Conservation (phyloP, 1,139 yeast species). For the Geotrichum restrictum region DNA sequence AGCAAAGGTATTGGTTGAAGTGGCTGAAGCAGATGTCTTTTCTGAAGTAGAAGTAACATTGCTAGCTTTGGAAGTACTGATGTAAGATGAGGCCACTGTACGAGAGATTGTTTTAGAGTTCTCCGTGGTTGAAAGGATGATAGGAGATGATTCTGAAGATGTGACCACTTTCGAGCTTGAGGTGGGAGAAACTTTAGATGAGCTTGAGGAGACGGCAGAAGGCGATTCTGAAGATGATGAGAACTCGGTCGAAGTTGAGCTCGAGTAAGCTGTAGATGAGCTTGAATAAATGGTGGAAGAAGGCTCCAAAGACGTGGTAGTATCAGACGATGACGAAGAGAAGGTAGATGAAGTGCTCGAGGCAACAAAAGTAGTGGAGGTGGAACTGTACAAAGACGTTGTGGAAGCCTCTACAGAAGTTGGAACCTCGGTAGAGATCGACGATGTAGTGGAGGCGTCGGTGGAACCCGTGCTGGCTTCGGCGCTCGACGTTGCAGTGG, state of each 20-base stretch:
- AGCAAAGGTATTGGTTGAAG: not conserved
- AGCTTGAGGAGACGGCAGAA: too few species aligned
- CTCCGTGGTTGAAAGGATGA: not conserved
- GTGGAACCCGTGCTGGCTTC: constrained; percentile 8
- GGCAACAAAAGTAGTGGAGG: constrained; percentile 12
- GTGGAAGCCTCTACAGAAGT: not conserved
- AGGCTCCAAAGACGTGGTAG: not conserved
- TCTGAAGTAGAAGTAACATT: too few species aligned
- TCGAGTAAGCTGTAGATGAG: too few species aligned
- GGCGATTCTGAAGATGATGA: too few species aligned
- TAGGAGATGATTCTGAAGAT: too few species aligned
- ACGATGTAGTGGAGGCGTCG: not conserved
- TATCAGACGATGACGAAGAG: not conserved
- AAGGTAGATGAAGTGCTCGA: constrained; percentile 11
- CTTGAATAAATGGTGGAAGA: not conserved
- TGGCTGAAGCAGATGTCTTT: not conserved
- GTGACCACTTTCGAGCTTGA: not conserved
- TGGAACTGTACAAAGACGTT: not conserved
- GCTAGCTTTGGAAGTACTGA: too few species aligned
- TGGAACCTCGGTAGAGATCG: not conserved
- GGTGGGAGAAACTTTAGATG: not conserved
- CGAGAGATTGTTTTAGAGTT: too few species aligned
- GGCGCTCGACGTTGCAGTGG: constrained; percentile 16
- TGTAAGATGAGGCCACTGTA: not conserved
- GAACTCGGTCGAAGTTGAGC: too few species aligned